Conservation (phyloP, 2,329 filamentous ascomycete genomes). For the Botryosphaeria agaves region DNA sequence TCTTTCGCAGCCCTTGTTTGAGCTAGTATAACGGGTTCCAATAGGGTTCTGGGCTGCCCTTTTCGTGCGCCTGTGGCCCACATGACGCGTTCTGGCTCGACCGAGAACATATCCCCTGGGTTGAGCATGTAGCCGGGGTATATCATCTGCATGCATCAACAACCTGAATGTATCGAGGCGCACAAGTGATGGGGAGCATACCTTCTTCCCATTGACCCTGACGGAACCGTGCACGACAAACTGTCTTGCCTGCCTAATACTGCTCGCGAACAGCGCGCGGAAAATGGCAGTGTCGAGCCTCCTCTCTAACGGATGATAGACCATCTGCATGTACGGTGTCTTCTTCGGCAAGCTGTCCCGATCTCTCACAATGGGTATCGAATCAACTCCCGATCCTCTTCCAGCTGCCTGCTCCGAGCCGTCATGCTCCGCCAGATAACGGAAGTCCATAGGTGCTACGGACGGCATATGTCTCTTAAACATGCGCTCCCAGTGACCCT, state of each 20-base stretch:
- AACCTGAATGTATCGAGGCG: constrained; percentile 1
- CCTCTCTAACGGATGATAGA: constrained; percentile 78
- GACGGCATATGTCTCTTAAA: constrained; percentile 68
- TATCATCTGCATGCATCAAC: constrained; percentile 47
- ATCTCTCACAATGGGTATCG: constrained; percentile 8
- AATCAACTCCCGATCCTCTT: constrained; percentile 54
- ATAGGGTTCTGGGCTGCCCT: constrained; percentile 22
- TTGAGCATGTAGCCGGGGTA: constrained; percentile 89
- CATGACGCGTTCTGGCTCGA: constrained; percentile 76
- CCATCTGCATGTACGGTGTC: constrained; percentile 94
- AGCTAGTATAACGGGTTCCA: no score
- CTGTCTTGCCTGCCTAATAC: constrained; percentile 78
- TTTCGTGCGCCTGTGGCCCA: constrained; percentile 70
- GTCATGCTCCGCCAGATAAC: constrained; percentile 63
- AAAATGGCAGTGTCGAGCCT: constrained; percentile 90
- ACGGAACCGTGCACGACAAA: constrained; percentile 88
- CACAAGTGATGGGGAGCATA: constrained; percentile 20
- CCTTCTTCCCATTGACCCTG: constrained; percentile 92
- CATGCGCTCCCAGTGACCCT: constrained; percentile 87
- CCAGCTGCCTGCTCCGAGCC: constrained; percentile 72
- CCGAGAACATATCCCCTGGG: constrained; percentile 95
- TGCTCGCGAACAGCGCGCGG: constrained; percentile 84
- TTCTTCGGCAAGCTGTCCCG: constrained; percentile 20
- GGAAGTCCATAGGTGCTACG: constrained; percentile 70
- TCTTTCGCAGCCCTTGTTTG: no score